A percentile compares a stretch with the other conserved stretches of the same genome.
phyloP scores from a whole-genome alignment of 1,139 yeast genomes.

The Saccharomyces hybrid region DNA sequence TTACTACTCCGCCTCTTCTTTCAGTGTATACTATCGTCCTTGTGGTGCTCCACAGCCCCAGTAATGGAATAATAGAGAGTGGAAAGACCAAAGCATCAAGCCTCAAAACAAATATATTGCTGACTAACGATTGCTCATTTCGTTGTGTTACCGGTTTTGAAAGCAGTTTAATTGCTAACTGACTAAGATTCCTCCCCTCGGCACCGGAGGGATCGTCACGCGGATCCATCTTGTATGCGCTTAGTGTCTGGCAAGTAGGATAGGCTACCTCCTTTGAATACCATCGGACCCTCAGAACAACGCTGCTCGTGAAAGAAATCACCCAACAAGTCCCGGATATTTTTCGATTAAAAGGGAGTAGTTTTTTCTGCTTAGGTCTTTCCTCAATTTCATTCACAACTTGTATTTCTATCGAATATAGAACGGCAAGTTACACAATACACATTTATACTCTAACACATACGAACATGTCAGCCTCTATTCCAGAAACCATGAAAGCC shows the following conservation, averaged over 20 bases:
- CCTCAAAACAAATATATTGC: background rate
- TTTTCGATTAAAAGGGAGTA: too few relatives aligned
- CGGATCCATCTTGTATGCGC: background rate
- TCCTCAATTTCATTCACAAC: too few relatives aligned
- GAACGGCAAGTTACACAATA: background rate
- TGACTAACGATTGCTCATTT: background rate
- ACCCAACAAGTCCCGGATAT: too few relatives aligned
- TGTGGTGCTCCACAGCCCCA: background rate
- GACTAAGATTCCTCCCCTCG: background rate
- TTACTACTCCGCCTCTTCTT: background rate
- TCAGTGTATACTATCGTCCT: background rate
- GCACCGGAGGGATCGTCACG: background rate
- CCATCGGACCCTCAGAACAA: too few relatives aligned
- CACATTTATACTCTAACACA: constrained; percentile 7
- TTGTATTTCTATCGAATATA: too few relatives aligned
- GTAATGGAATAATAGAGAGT: background rate
- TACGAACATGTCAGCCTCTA: background rate
- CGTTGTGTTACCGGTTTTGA: background rate
- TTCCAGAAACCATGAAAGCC: constrained; percentile 33
- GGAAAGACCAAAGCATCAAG: background rate
- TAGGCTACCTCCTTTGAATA: background rate
- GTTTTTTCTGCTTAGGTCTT: too few relatives aligned
- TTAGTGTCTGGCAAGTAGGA: background rate
- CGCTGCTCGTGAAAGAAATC: too few relatives aligned
- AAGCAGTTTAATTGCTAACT: background rate